Percentiles rank a stretch among this genome's conserved stretches.
These are phyloP conservation scores for Moesziomyces globuligerus DNA, from an alignment of 1,284 basidiomycete genomes.

Conservation along the genomic window DNA sequence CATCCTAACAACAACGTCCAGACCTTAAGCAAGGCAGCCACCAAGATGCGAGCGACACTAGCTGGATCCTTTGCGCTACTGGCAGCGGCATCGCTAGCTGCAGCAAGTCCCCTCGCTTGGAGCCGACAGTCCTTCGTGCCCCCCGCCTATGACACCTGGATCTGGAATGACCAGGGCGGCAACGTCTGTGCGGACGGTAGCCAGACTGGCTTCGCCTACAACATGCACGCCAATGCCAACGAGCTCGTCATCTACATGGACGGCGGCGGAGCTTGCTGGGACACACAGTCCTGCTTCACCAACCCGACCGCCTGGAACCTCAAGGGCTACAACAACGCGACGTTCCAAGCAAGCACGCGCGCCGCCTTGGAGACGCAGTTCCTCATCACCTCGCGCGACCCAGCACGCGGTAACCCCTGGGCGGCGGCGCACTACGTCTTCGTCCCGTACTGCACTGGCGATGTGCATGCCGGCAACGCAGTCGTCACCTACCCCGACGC, in stretches of 20 bases:
- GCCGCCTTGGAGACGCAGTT: constrained; percentile 9
- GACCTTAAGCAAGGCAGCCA: not conserved
- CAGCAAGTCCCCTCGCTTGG: constrained; percentile 3
- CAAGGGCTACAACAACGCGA: constrained; percentile 20
- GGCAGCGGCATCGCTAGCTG: constrained; percentile 1
- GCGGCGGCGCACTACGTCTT: constrained; percentile 17
- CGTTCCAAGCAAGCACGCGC: constrained; percentile 2
- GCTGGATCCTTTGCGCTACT: constrained; percentile 1
- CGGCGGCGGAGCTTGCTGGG: constrained; percentile 33
- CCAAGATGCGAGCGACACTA: constrained; percentile 10
- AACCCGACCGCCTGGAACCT: constrained; percentile 14
- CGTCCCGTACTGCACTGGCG: constrained; percentile 37
- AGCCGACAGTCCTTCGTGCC: constrained; percentile 5
- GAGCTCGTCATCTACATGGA: constrained; percentile 29
- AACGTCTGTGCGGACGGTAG: constrained; percentile 35
- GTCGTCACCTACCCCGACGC: constrained; percentile 23
- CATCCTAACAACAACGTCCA: too few species aligned
- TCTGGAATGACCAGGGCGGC: constrained; percentile 16
- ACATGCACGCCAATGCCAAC: constrained; percentile 16
- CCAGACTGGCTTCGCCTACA: constrained; percentile 25
- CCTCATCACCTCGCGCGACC: constrained; percentile 28
- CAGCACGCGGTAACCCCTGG: constrained; percentile 20
- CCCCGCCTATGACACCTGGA: constrained; percentile 24
- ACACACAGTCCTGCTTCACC: constrained; percentile 21
- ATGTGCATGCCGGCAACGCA: constrained; percentile 23